Evolutionary conservation across 2,329 filamentous ascomycete species (phyloP).

Genomic region (Sclerotinia subarctica): DNA sequence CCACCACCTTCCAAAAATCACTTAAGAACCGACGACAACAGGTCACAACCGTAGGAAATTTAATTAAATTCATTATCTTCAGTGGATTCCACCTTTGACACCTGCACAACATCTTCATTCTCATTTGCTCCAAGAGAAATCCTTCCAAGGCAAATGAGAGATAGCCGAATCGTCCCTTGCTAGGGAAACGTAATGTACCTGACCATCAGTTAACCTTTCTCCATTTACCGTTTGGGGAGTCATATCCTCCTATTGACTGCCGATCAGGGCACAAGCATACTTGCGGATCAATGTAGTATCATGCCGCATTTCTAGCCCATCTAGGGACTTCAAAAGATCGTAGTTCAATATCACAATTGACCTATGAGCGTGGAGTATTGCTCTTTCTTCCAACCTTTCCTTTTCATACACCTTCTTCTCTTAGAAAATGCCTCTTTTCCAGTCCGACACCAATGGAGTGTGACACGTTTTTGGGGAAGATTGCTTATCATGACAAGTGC

Average conservation of each 20-base stretch:
- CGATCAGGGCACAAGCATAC: conserved; percentile 14
- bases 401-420: conserved; percentile 17
- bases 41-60: background rate
- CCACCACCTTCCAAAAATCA: conserved; percentile 11
- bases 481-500: conserved; percentile 16
- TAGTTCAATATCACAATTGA: conserved; percentile 15
- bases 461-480: conserved; percentile 16
- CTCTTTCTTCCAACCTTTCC: background rate
- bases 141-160: background rate
- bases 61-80: background rate
- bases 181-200: conserved; percentile 12
- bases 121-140: background rate
- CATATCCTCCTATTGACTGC: conserved; percentile 14
- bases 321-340: conserved; percentile 7
- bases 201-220: conserved; percentile 6
- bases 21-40: background rate
- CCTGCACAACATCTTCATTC: conserved; percentile 13
- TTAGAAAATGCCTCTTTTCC: background rate
- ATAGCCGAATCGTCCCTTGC: background rate
- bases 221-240: conserved; percentile 7
- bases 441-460: background rate
- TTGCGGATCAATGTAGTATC: background rate
- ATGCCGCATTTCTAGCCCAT: conserved; percentile 1
- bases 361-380: conserved; percentile 9
- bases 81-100: too few species aligned